Conservation (phyloP, 768 basidiomycete species). For the Termitomyces sp. region DNA sequence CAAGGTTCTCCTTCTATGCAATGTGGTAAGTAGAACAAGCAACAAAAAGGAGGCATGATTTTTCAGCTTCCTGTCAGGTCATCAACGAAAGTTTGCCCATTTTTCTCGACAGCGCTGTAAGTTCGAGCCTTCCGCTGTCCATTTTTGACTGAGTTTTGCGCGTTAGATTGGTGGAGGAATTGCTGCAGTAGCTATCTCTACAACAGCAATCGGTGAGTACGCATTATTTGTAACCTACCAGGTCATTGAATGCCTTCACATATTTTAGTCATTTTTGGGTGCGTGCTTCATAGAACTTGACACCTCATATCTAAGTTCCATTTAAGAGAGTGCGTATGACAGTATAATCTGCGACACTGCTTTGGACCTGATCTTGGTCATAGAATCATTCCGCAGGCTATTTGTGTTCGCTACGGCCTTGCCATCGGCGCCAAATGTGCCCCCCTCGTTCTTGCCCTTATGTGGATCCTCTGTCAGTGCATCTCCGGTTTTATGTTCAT, state of each 20-base stretch:
- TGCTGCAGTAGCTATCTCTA: constrained; percentile 75
- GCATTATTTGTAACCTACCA: neutral
- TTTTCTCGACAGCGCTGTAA: constrained; percentile 70
- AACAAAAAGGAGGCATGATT: neutral
- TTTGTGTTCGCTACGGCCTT: constrained; percentile 77
- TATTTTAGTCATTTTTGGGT: constrained; percentile 81
- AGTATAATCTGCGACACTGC: neutral
- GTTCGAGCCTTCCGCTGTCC: constrained; percentile 15
- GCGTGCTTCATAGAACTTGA: constrained; percentile 18
- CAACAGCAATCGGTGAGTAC: constrained; percentile 58
- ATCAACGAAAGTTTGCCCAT: constrained; percentile 83
- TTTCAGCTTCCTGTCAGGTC: constrained; percentile 41
- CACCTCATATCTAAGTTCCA: constrained; percentile 20
- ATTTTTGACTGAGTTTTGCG: neutral
- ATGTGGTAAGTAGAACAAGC: constrained; percentile 56
- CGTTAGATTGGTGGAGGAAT: constrained; percentile 57
- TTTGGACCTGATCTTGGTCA: neutral
- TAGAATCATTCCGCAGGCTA: constrained; percentile 64
- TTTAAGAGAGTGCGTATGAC: constrained; percentile 58
- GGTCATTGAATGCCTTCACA: neutral
- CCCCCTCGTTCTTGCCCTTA: constrained; percentile 66
- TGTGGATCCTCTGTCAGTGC: constrained; percentile 52
- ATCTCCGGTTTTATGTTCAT: neutral
- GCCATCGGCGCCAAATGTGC: constrained; percentile 75
- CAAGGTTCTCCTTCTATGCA: constrained; percentile 80